phyloP scores from a whole-genome alignment of 2,329 filamentous ascomycete genomes.

The Diaporthe ampelina region DNA sequence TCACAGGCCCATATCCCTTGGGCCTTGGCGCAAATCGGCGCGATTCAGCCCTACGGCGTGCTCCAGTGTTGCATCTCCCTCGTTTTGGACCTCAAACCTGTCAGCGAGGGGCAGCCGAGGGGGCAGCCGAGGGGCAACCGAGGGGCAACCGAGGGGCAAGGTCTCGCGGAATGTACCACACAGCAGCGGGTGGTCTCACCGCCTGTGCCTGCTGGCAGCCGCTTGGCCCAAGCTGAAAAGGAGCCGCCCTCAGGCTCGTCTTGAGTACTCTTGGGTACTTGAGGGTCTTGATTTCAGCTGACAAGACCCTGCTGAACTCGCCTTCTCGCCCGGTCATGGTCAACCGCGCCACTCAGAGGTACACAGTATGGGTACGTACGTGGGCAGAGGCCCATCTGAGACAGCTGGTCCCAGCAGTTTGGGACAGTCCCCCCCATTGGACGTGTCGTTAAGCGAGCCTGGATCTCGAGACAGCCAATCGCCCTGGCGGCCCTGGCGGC shows the following conservation, averaged over 20 bases:
- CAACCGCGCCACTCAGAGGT: too few species aligned
- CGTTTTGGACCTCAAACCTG: not conserved
- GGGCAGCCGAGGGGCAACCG: not conserved
- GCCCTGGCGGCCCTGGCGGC: too few species aligned
- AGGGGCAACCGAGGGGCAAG: too few species aligned
- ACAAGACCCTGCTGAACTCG: slow-evolving; percentile 1
- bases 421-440: slow-evolving; percentile 10
- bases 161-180: too few species aligned
- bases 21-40: not conserved
- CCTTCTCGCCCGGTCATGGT: too few species aligned
- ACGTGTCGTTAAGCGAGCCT: slow-evolving; percentile 10
- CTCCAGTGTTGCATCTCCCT: not conserved
- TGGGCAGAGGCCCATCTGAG: not conserved
- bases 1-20: not conserved
- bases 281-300: slow-evolving; percentile 19
- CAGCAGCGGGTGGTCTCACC: not conserved
- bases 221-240: slow-evolving; percentile 14
- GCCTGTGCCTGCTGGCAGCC: slow-evolving; percentile 12
- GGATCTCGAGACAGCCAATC: not conserved
- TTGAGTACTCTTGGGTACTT: slow-evolving; percentile 25
- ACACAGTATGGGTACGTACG: not conserved
- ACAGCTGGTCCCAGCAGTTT: slow-evolving; percentile 24
- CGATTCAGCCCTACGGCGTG: slow-evolving; percentile 31
- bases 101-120: not conserved
- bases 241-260: not conserved